phyloP scores from a whole-genome alignment of 306 rosid species.

The Castanea sativa region DNA sequence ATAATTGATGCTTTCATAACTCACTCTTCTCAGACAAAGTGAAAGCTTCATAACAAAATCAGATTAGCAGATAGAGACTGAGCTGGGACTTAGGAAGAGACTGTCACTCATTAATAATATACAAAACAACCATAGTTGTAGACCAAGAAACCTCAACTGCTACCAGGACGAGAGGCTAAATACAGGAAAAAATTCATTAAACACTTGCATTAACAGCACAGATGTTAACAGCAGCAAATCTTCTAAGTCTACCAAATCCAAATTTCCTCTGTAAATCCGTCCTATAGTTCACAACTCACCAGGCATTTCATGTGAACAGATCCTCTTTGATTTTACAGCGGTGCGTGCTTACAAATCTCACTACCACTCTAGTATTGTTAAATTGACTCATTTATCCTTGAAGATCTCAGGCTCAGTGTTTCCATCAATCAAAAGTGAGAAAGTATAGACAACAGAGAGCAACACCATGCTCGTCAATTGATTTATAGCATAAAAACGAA shows the following conservation, averaged over 20 bases:
- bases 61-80: neutral
- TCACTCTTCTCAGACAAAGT: neutral
- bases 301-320: neutral
- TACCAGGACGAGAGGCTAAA: neutral
- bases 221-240: neutral
- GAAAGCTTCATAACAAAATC: too few species aligned
- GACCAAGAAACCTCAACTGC: neutral
- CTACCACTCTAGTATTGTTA: neutral
- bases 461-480: neutral
- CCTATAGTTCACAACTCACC: neutral
- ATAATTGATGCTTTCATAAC: neutral
- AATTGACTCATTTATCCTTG: neutral
- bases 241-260: neutral
- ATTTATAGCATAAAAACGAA: neutral
- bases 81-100: neutral
- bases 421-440: neutral
- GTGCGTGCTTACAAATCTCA: neutral
- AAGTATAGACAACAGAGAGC: neutral
- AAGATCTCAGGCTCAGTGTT: neutral
- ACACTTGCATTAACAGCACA: neutral
- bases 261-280: neutral
- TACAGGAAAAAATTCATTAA: neutral
- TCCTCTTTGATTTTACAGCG: neutral
- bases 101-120: neutral
- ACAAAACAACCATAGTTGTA: neutral